These are phyloP conservation scores for Dactylellina cionopaga DNA, from an alignment of 2,329 filamentous ascomycete species.

Conservation along the genomic window DNA sequence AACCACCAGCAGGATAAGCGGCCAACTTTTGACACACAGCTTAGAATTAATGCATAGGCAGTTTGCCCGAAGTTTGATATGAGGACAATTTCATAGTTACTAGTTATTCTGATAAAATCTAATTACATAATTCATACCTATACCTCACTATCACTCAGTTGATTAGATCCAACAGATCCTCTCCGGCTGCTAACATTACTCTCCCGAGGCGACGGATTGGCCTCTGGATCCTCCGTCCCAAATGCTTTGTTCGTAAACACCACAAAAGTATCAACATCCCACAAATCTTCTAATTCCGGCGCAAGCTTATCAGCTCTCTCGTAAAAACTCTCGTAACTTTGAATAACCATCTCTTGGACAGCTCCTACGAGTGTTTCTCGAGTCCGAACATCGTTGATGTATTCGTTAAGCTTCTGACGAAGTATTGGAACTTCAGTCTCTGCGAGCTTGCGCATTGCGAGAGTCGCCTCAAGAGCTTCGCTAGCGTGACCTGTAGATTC, in stretches of 20 bases:
- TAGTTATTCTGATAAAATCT: too few species aligned
- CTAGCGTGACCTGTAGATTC: slow-evolving; percentile 59
- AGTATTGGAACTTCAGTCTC: slow-evolving; percentile 70
- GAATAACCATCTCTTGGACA: slow-evolving; percentile 68
- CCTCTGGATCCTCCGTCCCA: slow-evolving; percentile 56
- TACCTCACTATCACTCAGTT: slow-evolving; percentile 8
- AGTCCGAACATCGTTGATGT: slow-evolving; percentile 72
- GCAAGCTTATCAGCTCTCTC: slow-evolving; percentile 60
- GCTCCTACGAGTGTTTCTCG: slow-evolving; percentile 74
- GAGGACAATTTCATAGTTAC: too few species aligned
- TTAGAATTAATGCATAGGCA: too few species aligned
- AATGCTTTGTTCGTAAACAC: slow-evolving; percentile 72
- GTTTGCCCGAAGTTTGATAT: too few species aligned
- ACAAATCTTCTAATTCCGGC: slow-evolving; percentile 64
- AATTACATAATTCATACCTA: too few species aligned
- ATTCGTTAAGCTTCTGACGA: slow-evolving; percentile 69
- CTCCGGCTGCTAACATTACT: slow-evolving; percentile 47
- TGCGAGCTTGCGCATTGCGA: slow-evolving; percentile 66
- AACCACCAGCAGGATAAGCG: too few species aligned
- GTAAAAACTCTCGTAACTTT: slow-evolving; percentile 73
- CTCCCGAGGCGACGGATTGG: slow-evolving; percentile 26
- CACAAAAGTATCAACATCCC: slow-evolving; percentile 72
- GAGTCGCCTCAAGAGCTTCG: slow-evolving; percentile 61
- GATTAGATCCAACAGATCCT: slow-evolving; percentile 33
- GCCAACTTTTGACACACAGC: too few species aligned